Conservation (phyloP, 2,329 filamentous ascomycete species). For the Sporothrix humicola region DNA sequence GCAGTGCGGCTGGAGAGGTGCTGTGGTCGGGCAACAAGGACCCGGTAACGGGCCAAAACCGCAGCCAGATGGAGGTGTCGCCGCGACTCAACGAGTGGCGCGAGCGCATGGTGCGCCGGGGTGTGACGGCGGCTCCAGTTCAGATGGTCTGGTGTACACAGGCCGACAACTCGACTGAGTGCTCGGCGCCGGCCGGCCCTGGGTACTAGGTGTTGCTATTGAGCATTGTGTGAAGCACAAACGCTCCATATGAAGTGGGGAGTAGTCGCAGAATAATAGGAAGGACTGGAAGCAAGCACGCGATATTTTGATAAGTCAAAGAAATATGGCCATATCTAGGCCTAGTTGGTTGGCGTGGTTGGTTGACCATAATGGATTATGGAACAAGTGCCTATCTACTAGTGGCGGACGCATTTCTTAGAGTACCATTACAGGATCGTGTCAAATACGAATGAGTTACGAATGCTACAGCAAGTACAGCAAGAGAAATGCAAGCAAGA, state of each 20-base stretch:
- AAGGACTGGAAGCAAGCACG: background rate
- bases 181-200: slow-evolving; percentile 43
- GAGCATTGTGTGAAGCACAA: too few relatives aligned
- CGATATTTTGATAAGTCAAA: background rate
- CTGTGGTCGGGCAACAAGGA: slow-evolving; percentile 78
- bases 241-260: too few relatives aligned
- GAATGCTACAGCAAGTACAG: background rate
- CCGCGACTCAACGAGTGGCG: slow-evolving; percentile 76
- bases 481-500: background rate
- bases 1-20: slow-evolving; percentile 75
- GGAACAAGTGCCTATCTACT: too few relatives aligned
- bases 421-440: background rate
- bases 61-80: slow-evolving; percentile 71
- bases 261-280: background rate
- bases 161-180: slow-evolving; percentile 58
- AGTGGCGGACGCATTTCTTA: background rate
- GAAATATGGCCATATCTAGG: background rate
- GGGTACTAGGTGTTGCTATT: slow-evolving; percentile 30
- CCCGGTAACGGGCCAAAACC: slow-evolving; percentile 64
- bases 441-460: background rate
- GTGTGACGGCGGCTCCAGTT: slow-evolving; percentile 67
- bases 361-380: background rate
- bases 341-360: too few relatives aligned
- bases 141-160: slow-evolving; percentile 77
- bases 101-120: slow-evolving; percentile 73